These are phyloP conservation scores for Ceraceosorus bombacis DNA, from an alignment of 1,284 basidiomycete species.

Conservation along the genomic window DNA sequence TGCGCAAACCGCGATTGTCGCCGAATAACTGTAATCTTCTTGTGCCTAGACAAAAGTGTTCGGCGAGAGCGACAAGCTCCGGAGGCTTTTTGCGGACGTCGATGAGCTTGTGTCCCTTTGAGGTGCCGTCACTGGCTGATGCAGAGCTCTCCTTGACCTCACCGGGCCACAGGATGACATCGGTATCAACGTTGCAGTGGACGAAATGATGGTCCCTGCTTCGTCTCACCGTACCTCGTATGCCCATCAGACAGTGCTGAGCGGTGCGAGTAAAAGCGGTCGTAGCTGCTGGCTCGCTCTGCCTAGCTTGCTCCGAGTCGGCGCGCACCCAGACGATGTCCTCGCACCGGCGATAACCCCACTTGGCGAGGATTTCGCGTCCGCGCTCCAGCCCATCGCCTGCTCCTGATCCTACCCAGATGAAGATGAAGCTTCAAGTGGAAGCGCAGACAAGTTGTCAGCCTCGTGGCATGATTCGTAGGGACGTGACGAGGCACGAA, in stretches of 20 bases:
- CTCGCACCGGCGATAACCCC: constrained; percentile 92
- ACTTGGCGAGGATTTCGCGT: constrained; percentile 77
- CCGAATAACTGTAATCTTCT: constrained; percentile 88
- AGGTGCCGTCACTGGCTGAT: too few species aligned
- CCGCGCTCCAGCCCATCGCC: constrained; percentile 86
- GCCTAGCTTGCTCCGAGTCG: constrained; percentile 57
- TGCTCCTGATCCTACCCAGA: constrained; percentile 91
- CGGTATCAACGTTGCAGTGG: constrained; percentile 96
- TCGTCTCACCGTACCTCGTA: constrained; percentile 86
- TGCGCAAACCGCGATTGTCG: constrained; percentile 62
- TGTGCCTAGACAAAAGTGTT: constrained; percentile 93
- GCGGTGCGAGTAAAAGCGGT: constrained; percentile 28
- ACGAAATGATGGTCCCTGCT: constrained; percentile 92
- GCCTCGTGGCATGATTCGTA: too few species aligned
- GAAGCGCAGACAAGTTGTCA: too few species aligned
- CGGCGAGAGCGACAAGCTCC: constrained; percentile 88
- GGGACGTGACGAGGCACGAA: too few species aligned
- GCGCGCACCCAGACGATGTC: constrained; percentile 97
- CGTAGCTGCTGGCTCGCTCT: constrained; percentile 15
- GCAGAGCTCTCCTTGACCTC: constrained; percentile 53
- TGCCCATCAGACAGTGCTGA: constrained; percentile 95
- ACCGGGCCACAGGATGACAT: constrained; percentile 91
- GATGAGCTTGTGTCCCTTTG: constrained; percentile 7
- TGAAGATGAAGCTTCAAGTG: constrained; percentile 65
- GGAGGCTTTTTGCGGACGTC: constrained; percentile 80